Evolutionary conservation across 2,329 filamentous ascomycete species (phyloP).

Genomic region (Hymenoscyphus scutula): DNA sequence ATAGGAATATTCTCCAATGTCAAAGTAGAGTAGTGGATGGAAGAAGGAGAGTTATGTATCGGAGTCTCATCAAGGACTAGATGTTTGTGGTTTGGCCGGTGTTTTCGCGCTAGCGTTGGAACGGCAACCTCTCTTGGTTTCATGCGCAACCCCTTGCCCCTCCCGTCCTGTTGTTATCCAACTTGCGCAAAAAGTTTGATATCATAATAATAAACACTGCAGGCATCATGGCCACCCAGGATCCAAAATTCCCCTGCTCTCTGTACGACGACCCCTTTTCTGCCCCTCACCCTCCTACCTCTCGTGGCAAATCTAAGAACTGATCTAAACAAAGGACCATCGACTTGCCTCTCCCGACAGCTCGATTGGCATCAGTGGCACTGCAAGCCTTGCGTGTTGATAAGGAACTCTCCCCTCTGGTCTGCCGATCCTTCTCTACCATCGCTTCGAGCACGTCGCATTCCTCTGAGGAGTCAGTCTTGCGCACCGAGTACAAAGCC

Average conservation of each 20-base stretch:
- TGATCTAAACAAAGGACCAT: constrained; percentile 24
- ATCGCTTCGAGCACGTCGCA: constrained; percentile 30
- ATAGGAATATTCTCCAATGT: constrained; percentile 25
- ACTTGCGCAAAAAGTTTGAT: background rate
- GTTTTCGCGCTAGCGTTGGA: too few species aligned
- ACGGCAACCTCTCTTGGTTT: background rate
- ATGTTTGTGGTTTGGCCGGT: constrained; percentile 12
- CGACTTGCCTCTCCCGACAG: constrained; percentile 68
- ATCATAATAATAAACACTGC: constrained; percentile 11
- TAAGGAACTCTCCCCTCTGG: constrained; percentile 81
- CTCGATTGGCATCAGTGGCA: constrained; percentile 74
- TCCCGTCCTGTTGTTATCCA: background rate
- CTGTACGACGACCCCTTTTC: constrained; percentile 51
- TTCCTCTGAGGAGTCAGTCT: constrained; percentile 47
- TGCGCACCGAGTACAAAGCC: constrained; percentile 76
- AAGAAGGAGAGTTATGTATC: constrained; percentile 15
- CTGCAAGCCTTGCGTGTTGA: constrained; percentile 78
- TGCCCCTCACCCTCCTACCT: constrained; percentile 18
- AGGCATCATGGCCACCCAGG: constrained; percentile 30
- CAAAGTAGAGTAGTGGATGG: constrained; percentile 11
- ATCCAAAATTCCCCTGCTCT: constrained; percentile 59
- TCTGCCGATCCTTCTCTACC: constrained; percentile 68
- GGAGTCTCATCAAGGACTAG: background rate
- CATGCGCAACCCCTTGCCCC: constrained; percentile 3
- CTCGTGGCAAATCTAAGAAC: constrained; percentile 12